Evolutionary conservation across 208 protist species (phyloP).

Genomic region (Wallacemonas collosoma): DNA sequence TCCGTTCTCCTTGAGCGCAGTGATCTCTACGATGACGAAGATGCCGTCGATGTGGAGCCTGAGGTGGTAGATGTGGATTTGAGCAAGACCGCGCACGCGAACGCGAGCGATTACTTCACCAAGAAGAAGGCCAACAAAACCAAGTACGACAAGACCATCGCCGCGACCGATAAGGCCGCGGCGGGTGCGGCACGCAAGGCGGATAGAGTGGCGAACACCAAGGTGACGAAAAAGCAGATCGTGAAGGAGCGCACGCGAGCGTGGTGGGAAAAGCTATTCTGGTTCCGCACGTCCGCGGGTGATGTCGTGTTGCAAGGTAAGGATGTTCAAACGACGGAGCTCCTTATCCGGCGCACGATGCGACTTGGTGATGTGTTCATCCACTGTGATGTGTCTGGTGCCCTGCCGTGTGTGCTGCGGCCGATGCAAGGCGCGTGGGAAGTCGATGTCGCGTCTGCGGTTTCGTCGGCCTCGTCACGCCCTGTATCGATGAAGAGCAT

Average conservation of each 20-base stretch:
- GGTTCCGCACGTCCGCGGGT: slow-evolving; percentile 97
- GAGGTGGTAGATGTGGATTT: slow-evolving; percentile 93
- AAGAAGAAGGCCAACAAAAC: slow-evolving; percentile 74
- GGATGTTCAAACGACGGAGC: slow-evolving; percentile 96
- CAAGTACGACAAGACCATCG: slow-evolving; percentile 91
- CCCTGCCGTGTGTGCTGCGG: slow-evolving; percentile 93
- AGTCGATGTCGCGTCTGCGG: neutral
- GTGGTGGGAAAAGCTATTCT: slow-evolving; percentile 99
- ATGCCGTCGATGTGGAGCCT: slow-evolving; percentile 56
- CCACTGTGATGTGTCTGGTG: slow-evolving; percentile 95
- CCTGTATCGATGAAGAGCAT: slow-evolving; percentile 67
- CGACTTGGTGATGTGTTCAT: slow-evolving; percentile 94
- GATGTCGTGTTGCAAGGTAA: slow-evolving; percentile 95
- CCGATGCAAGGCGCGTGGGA: slow-evolving; percentile 62
- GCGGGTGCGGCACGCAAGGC: slow-evolving; percentile 83
- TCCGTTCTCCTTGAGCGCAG: slow-evolving; percentile 71
- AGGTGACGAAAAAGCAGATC: slow-evolving; percentile 78
- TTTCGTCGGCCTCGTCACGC: neutral
- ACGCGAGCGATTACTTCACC: slow-evolving; percentile 93
- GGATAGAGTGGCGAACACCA: slow-evolving; percentile 55
- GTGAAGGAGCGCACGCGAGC: slow-evolving; percentile 80
- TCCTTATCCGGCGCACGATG: slow-evolving; percentile 88
- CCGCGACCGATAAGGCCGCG: slow-evolving; percentile 78
- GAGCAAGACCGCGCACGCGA: slow-evolving; percentile 92
- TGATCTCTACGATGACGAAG: slow-evolving; percentile 55